phyloP scores from a whole-genome alignment of 352 stramenopile species.

The Phytophthora fragariae region DNA sequence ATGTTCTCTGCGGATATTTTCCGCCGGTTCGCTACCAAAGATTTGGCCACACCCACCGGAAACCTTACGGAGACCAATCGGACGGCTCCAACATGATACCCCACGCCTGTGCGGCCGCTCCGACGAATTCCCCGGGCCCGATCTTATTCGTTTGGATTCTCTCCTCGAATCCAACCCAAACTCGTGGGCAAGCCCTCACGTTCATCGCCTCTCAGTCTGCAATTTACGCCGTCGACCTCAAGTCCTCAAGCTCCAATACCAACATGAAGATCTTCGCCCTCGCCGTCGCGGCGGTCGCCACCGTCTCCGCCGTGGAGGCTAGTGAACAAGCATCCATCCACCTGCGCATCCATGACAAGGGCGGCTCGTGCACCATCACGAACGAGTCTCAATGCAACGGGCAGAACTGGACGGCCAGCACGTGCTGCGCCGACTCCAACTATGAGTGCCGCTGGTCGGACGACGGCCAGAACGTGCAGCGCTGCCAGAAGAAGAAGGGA shows the following conservation, averaged over 20 bases:
- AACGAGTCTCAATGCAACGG: too few relatives aligned
- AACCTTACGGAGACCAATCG: neutral
- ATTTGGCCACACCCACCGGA: neutral
- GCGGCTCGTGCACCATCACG: too few relatives aligned
- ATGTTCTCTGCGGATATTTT: neutral
- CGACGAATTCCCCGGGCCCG: neutral
- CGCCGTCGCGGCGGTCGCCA: neutral
- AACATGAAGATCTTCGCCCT: neutral
- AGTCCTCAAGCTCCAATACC: neutral
- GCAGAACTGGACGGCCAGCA: too few relatives aligned
- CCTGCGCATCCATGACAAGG: neutral
- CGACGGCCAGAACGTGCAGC: neutral
- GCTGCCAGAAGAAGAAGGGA: constrained; percentile 14
- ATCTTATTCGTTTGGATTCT: neutral
- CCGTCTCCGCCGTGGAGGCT: neutral
- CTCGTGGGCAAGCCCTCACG: too few relatives aligned
- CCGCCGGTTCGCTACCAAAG: neutral
- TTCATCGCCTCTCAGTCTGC: neutral
- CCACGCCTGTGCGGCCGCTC: neutral
- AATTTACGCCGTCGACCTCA: neutral
- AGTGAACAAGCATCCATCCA: neutral
- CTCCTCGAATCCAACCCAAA: neutral
- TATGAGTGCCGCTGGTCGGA: too few relatives aligned
- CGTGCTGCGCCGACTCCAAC: too few relatives aligned
- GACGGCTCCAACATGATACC: neutral